Evolutionary conservation across 371 early-diverging fungal species (phyloP), one percentile per base, ranked within the genome.

Genomic region (Actinomortierella wolfii): DNA sequence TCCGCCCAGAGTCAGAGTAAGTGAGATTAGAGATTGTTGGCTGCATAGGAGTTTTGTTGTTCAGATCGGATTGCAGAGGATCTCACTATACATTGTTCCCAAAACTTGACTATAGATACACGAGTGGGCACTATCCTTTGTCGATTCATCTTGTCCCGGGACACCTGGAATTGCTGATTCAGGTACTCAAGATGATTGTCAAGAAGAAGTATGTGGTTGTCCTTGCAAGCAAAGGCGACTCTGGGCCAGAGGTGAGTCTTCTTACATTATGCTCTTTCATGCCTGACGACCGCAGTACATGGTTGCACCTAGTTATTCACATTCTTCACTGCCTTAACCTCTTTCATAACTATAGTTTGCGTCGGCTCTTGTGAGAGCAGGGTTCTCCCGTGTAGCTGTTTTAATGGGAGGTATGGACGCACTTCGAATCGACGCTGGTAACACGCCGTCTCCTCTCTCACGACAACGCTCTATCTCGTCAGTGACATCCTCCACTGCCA

Each of bases 331-430:
- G 11, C 34, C 4, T 11, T 34, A 34, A 64, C 14, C n/a, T 11
- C n/a, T n/a, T n/a, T 4, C 7, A 34, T 6, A 34, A 34, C 34
- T 6, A 17, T 50, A 83, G 86, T 86, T 79, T 67, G 83, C 86
- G 5, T 77, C 79, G 18, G 77, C 81, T 11, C 67, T 86, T 18
- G 86, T 88, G 3, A 61, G 76, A 26, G 67, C 56, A 20, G 59
- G 74, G 3, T 85, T 88, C 49, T 54, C 80, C 2, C 64, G 86
- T 29, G 83, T 81, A 14, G 82, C 82, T 3, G 62, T 84, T 0
- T 60, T 88, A 43, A 81, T 84, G 56, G 89, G 87, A 4, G 86
- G 89, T 0, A 79, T 85, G 14, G 81, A 82, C 20, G 86, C 86
- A 2, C 73, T 83, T 24, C 71, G 80, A 17, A 60, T 71, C 21